These are phyloP conservation scores for Oleoguttula mirabilis DNA, from an alignment of 495 filamentous ascomycete genomes.

Conservation along the genomic window DNA sequence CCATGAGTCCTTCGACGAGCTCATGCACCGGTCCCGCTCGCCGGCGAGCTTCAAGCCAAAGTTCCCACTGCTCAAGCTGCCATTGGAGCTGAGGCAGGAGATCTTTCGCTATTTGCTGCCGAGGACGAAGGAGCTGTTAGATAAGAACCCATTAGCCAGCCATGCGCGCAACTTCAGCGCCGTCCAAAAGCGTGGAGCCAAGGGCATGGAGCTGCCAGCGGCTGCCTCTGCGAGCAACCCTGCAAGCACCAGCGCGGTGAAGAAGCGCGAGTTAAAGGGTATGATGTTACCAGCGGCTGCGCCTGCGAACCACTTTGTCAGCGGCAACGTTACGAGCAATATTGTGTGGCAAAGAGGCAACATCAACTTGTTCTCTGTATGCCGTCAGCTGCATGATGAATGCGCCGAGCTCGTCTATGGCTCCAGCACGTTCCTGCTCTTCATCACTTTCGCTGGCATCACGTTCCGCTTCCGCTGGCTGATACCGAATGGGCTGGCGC, in stretches of 20 bases:
- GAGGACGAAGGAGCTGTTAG: slow-evolving; percentile 16
- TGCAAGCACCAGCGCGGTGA: background rate
- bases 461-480: slow-evolving; percentile 30
- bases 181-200: slow-evolving; percentile 10
- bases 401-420: slow-evolving; percentile 29
- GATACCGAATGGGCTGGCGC: slow-evolving; percentile 25
- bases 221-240: background rate
- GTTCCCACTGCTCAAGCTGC: slow-evolving; percentile 27
- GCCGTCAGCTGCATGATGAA: slow-evolving; percentile 28
- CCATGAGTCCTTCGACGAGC: slow-evolving; percentile 16
- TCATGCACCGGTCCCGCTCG: slow-evolving; percentile 16
- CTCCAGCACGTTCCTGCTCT: slow-evolving; percentile 37
- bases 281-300: background rate
- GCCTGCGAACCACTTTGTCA: too few relatives aligned
- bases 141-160: slow-evolving; percentile 8
- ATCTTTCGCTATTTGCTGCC: slow-evolving; percentile 30
- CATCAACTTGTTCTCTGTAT: slow-evolving; percentile 21
- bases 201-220: slow-evolving; percentile 1
- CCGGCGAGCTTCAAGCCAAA: slow-evolving; percentile 15
- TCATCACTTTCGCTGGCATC: slow-evolving; percentile 37
- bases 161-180: slow-evolving; percentile 19
- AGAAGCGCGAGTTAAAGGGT: background rate
- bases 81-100: slow-evolving; percentile 30
- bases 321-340: slow-evolving; percentile 7
- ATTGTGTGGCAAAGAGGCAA: slow-evolving; percentile 29